Evolutionary conservation across 148 eudicot species (phyloP).

Genomic region (Rheum nobile): DNA sequence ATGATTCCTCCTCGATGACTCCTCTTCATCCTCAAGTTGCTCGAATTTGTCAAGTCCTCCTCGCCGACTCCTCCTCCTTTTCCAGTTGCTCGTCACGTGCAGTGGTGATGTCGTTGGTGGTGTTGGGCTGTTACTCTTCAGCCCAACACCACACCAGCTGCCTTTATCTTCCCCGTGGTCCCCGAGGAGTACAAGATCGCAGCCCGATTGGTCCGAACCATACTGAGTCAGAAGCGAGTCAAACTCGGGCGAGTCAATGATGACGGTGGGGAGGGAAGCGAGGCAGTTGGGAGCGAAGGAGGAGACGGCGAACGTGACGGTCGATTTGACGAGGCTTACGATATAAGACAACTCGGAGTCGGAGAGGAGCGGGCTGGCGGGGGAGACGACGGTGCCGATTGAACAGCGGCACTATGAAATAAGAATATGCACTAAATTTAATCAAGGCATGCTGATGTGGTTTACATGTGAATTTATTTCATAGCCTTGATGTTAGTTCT

Average conservation of each 20-base stretch:
- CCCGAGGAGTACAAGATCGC: constrained; percentile 78
- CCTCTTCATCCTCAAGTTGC: too few relatives aligned
- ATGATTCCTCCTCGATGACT: too few relatives aligned
- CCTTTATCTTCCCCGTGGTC: constrained; percentile 81
- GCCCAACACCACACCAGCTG: too few relatives aligned
- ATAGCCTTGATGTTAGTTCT: not conserved
- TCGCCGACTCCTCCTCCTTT: too few relatives aligned
- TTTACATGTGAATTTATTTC: not conserved
- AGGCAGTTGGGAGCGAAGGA: constrained; percentile 19
- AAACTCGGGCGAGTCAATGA: constrained; percentile 56
- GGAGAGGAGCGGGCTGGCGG: constrained; percentile 54
- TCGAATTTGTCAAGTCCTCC: too few relatives aligned
- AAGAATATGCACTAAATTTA: not conserved
- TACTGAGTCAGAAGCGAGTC: constrained; percentile 11
- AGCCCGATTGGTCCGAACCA: constrained; percentile 25
- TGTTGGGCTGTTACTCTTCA: too few relatives aligned
- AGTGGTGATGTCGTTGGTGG: too few relatives aligned
- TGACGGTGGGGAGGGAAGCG: constrained; percentile 18
- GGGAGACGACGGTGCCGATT: constrained; percentile 43
- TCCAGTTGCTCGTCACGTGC: too few relatives aligned
- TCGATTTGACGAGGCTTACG: constrained; percentile 26
- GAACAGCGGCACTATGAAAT: constrained; percentile 24
- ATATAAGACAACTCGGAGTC: constrained; percentile 42
- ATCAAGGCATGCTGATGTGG: not conserved
- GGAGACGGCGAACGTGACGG: constrained; percentile 41